A percentile compares a stretch with the other conserved stretches of the same genome.
These are phyloP conservation scores for Globisporangium alternatum DNA, from an alignment of 352 stramenopile genomes.

Conservation along the genomic window DNA sequence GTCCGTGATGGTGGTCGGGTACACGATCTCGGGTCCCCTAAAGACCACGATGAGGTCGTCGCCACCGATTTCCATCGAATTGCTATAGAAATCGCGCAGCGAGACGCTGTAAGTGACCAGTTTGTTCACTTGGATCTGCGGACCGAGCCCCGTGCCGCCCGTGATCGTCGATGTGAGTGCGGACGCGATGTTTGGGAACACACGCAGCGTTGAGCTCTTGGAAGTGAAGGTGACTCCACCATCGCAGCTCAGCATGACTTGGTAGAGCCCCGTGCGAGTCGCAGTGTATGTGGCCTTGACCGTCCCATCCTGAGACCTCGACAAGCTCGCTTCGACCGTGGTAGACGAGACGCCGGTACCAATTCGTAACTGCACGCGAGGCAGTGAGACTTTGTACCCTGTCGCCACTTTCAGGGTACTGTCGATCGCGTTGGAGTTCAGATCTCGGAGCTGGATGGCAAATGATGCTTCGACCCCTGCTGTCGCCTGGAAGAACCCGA, in stretches of 20 bases:
- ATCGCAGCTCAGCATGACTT: conserved; percentile 34
- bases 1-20: conserved; percentile 26
- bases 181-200: conserved; percentile 31
- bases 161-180: conserved; percentile 30
- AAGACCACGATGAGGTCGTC: conserved; percentile 37
- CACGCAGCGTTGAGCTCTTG: conserved; percentile 27
- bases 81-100: conserved; percentile 43
- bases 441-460: conserved; percentile 40
- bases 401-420: neutral
- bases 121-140: conserved; percentile 24
- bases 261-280: conserved; percentile 29
- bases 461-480: conserved; percentile 33
- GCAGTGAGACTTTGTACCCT: conserved; percentile 13
- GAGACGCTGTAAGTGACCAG: conserved; percentile 32
- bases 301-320: conserved; percentile 9
- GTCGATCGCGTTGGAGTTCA: conserved; percentile 27
- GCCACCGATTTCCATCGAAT: conserved; percentile 33
- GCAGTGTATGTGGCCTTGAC: conserved; percentile 29
- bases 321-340: neutral
- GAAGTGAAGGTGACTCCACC: conserved; percentile 22
- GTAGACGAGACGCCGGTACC: conserved; percentile 12
- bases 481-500: conserved; percentile 30
- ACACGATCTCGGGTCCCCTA: conserved; percentile 28
- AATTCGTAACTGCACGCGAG: conserved; percentile 2
- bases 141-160: conserved; percentile 23